Conservation (phyloP, 345 rosid genomes). For the Salix viminalis region DNA sequence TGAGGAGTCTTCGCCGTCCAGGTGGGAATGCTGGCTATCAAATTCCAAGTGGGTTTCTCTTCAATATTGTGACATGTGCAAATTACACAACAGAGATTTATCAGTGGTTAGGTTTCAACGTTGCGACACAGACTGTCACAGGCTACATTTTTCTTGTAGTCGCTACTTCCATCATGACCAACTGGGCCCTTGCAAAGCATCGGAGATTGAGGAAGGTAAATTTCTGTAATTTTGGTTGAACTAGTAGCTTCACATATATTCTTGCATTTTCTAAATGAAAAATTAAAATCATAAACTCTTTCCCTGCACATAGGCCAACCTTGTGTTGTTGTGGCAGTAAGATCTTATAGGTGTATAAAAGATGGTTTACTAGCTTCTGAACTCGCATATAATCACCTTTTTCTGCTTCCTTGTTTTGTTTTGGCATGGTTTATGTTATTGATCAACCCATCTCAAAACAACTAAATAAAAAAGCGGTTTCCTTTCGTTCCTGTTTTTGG, state of each 20-base stretch:
- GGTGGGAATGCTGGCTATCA: constrained; percentile 81
- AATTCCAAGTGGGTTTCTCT: constrained; percentile 86
- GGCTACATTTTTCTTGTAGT: constrained; percentile 82
- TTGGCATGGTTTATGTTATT: neutral
- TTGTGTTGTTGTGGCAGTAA: neutral
- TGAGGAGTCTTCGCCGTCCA: constrained; percentile 72
- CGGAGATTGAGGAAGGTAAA: constrained; percentile 82
- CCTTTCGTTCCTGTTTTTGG: neutral
- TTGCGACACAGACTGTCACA: constrained; percentile 88
- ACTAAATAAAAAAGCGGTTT: neutral
- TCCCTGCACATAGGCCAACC: neutral
- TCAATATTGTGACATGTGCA: constrained; percentile 94
- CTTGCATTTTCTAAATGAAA: neutral
- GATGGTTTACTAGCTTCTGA: neutral
- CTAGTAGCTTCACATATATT: neutral
- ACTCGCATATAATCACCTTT: neutral
- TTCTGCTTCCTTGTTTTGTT: neutral
- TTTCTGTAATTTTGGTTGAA: neutral
- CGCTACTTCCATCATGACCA: constrained; percentile 82
- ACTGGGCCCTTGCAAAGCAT: constrained; percentile 98
- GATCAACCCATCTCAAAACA: neutral
- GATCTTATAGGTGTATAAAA: neutral
- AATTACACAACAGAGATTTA: constrained; percentile 95
- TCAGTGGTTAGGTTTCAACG: constrained; percentile 96
- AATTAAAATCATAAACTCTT: neutral